Conservation (phyloP, 2,329 filamentous ascomycete species). For the Botrytis galanthina region DNA sequence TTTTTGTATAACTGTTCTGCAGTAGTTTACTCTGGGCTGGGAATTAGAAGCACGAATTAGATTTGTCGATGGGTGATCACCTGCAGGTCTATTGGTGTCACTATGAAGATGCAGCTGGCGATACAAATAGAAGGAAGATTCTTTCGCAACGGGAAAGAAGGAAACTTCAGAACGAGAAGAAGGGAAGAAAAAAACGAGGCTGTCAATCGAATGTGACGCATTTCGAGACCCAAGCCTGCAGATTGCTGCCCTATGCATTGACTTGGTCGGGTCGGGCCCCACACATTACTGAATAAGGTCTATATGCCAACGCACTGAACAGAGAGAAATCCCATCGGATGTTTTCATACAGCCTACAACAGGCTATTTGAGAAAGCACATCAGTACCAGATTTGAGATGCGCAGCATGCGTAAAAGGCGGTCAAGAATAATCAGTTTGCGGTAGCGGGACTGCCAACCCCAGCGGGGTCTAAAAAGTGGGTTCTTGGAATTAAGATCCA, state of each 20-base stretch:
- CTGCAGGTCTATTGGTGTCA: constrained; percentile 19
- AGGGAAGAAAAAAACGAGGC: constrained; percentile 19
- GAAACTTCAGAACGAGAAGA: neutral
- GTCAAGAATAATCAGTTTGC: neutral
- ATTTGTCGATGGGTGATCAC: neutral
- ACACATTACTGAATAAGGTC: constrained; percentile 16
- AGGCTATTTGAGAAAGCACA: neutral
- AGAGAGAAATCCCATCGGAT: neutral
- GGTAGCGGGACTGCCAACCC: neutral
- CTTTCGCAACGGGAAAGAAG: neutral
- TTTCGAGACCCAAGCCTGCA: constrained; percentile 5
- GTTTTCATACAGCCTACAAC: neutral
- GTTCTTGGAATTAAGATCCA: neutral
- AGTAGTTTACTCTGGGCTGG: constrained; percentile 16
- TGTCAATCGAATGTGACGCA: constrained; percentile 17
- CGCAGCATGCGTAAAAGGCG: neutral
- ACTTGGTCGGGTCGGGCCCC: constrained; percentile 15
- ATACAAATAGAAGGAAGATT: constrained; percentile 11
- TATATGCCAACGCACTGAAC: constrained; percentile 18
- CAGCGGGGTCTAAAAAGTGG: neutral
- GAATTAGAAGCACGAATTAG: neutral
- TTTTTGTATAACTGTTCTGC: constrained; percentile 15
- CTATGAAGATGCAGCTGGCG: constrained; percentile 13
- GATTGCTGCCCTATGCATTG: constrained; percentile 21
- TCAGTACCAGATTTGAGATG: neutral